Conservation (phyloP, 129 eudicot species). For the Saposhnikovia divaricata region DNA sequence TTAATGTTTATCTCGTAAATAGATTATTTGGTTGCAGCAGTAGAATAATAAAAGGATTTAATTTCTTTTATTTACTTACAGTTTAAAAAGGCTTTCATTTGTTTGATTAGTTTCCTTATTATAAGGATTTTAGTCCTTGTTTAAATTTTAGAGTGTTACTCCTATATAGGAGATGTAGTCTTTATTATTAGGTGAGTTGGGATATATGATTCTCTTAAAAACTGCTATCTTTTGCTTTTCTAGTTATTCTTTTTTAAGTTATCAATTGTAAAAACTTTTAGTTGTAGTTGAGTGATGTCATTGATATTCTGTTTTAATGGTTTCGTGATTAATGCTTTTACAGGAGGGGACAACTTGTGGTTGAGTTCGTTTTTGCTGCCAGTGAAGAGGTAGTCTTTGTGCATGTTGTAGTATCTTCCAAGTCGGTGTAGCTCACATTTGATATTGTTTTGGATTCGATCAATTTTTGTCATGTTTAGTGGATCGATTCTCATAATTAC, state of each 20-base stretch:
- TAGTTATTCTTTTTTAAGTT: neutral
- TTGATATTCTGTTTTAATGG: conserved; percentile 7
- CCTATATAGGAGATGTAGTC: neutral
- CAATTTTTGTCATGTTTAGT: neutral
- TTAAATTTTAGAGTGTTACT: neutral
- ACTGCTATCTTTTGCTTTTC: neutral
- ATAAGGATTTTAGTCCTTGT: too few relatives aligned
- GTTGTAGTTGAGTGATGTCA: neutral
- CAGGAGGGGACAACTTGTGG: too few relatives aligned
- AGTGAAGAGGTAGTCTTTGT: conserved; percentile 84
- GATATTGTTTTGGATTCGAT: neutral
- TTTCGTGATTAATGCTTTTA: conserved; percentile 15
- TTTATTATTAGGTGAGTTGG: neutral
- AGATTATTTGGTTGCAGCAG: too few relatives aligned
- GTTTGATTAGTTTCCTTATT: too few relatives aligned
- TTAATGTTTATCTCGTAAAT: too few relatives aligned
- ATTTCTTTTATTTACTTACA: too few relatives aligned
- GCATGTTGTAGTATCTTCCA: conserved; percentile 82
- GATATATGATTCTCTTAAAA: neutral
- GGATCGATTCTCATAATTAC: conserved; percentile 9
- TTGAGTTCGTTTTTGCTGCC: conserved; percentile 84
- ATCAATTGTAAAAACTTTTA: neutral
- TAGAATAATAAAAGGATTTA: too few relatives aligned
- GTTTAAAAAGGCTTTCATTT: too few relatives aligned
- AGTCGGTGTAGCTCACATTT: conserved; percentile 41